phyloP scores from a whole-genome alignment of 139 green algal species.

The Micractinium conductrix region DNA sequence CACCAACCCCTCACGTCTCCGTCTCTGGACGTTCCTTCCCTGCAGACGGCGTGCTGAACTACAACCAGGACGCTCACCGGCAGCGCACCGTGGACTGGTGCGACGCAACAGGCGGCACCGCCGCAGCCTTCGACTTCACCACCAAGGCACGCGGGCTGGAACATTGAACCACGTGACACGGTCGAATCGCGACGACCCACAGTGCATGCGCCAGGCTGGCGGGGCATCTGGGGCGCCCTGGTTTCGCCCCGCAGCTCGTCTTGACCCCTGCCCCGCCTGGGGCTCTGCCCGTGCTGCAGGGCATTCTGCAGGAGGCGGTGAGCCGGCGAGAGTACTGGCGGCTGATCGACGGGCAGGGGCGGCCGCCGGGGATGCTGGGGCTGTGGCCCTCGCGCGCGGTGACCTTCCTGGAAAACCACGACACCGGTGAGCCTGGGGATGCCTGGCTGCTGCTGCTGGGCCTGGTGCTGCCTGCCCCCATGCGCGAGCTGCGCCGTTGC shows the following conservation, averaged over 20 bases:
- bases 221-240: too few species aligned
- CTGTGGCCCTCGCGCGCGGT: slow-evolving; percentile 94
- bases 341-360: slow-evolving; percentile 84
- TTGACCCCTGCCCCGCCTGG: too few species aligned
- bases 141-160: slow-evolving; percentile 64
- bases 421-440: slow-evolving; percentile 58
- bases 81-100: slow-evolving; percentile 95
- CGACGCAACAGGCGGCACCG: slow-evolving; percentile 88
- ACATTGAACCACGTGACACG: too few species aligned
- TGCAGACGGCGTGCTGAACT: slow-evolving; percentile 92
- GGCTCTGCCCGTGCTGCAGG: too few species aligned
- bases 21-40: not conserved
- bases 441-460: not conserved
- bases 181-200: too few species aligned
- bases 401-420: slow-evolving; percentile 99
- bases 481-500: too few species aligned
- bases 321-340: slow-evolving; percentile 93
- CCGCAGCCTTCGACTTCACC: slow-evolving; percentile 96
- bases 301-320: slow-evolving; percentile 95
- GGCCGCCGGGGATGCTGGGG: slow-evolving; percentile 85
- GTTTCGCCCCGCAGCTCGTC: too few species aligned
- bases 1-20: not conserved
- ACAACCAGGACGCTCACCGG: slow-evolving; percentile 93
- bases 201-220: too few species aligned
- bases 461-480: too few species aligned